These are phyloP conservation scores for Celoporthe dispersa DNA, from an alignment of 2,329 filamentous ascomycete species.

Conservation along the genomic window DNA sequence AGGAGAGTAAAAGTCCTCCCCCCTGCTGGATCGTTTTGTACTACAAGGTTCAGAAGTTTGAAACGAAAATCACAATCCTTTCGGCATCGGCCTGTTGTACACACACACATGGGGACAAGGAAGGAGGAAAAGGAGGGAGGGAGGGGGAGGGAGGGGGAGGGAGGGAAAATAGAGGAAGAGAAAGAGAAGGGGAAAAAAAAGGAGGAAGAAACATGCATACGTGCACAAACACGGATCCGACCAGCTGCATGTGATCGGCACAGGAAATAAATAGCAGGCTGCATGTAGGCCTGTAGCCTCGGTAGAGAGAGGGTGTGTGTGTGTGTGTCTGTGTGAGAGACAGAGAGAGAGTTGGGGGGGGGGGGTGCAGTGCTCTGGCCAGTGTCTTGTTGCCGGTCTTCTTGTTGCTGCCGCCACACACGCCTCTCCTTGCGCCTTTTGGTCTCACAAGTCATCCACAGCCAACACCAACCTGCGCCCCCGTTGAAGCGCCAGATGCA, in stretches of 20 bases:
- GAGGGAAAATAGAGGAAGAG: no score
- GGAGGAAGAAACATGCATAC: background rate
- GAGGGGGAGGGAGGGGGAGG: no score
- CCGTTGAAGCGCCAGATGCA: background rate
- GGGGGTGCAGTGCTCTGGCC: background rate
- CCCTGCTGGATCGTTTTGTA: no score
- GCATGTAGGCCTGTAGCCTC: constrained; percentile 1
- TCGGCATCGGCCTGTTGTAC: no score
- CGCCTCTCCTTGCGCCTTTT: background rate
- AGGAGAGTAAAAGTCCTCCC: no score
- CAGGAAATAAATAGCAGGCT: background rate
- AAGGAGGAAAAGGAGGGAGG: no score
- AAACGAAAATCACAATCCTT: no score
- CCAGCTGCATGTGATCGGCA: background rate
- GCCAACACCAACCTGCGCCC: background rate
- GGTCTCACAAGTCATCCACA: background rate
- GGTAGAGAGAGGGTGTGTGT: background rate
- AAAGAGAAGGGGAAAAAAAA: background rate
- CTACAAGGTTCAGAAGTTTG: no score
- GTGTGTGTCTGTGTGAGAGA: background rate
- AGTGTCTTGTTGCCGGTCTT: background rate
- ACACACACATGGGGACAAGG: no score
- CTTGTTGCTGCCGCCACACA: background rate
- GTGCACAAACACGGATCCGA: background rate
- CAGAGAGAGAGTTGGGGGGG: background rate